phyloP scores from a whole-genome alignment of 352 stramenopile species.

The Phytophthora megakarya region DNA sequence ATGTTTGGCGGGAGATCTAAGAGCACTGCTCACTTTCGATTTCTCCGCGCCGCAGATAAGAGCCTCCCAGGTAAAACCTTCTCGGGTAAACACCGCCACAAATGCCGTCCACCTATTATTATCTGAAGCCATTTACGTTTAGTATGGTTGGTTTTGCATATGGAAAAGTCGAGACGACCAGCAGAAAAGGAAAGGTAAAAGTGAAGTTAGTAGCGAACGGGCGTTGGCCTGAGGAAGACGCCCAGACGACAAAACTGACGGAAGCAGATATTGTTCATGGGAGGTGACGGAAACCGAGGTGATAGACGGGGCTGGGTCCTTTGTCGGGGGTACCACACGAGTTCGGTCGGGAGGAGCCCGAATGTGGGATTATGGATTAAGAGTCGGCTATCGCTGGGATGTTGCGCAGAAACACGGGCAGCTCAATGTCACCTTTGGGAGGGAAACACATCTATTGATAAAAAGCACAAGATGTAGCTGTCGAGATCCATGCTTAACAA shows the following conservation, averaged over 20 bases:
- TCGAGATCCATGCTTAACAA: constrained; percentile 11
- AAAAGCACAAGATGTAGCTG: neutral
- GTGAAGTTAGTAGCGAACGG: neutral
- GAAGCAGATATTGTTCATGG: neutral
- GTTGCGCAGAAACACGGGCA: neutral
- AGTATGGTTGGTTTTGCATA: constrained; percentile 11
- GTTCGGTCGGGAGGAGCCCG: neutral
- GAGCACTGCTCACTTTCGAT: neutral
- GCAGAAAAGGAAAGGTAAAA: neutral
- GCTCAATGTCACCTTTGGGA: neutral
- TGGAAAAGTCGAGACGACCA: neutral
- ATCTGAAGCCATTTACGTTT: neutral
- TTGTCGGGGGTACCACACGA: constrained; percentile 4
- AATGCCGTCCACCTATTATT: constrained; percentile 10
- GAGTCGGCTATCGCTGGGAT: neutral
- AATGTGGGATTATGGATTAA: neutral
- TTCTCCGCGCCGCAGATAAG: neutral
- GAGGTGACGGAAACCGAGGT: neutral
- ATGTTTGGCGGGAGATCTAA: neutral
- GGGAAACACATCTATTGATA: neutral
- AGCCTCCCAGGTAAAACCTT: neutral
- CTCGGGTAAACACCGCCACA: neutral
- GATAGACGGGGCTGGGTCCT: neutral
- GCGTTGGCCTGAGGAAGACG: neutral
- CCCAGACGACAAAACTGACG: neutral